Evolutionary conservation across 371 early-diverging fungal species (phyloP), one percentile per base, ranked within the genome.

Genomic region (Vairimorpha necatrix): DNA sequence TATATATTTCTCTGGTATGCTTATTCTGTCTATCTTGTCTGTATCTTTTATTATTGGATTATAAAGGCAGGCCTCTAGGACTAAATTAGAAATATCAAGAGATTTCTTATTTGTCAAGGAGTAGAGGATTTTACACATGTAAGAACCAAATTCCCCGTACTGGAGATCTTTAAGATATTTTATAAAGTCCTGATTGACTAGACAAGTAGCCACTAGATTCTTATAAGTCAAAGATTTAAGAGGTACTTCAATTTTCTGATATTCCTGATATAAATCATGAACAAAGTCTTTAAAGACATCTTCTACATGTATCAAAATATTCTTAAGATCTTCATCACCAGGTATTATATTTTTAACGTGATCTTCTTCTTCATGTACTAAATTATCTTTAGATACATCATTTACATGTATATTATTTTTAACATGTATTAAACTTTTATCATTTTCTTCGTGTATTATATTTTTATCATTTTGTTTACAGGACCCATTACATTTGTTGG

Each of bases 61-160:
- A n/a, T 50, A 11, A 11, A 50, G 4, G 22, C 50, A 50, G 4
- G 50, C 50, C 22, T 50, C 50, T n/a, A 50, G 22, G 4, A 50
- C 22, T 50, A 50, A 50, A 50, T 50, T 50, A 4, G 4, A 11
- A 6, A 50, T 13, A 50, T 50, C 50, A 13, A 50, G n/a, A 50
- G 20, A 14, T 50, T 50, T 50, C n/a, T 50, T 4, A n/a, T 50
- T 13, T 50, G 4, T 50, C 3, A 50, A n/a, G 22, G 6, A 13
- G 20, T 60, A 60, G 6, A 60, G 26, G 32, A 60, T 30, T 30
- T 60, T 60, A 50, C 50, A 50, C 22, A 50, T n/a, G 22, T 50
- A 50, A 11, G 4, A 6, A 13, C 13, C 6, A n/a, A 50, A 50
- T n/a, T 50, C n/a, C 14, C 13, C 22, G 22, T 50, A 50, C 6